Base-by-base conservation (phyloP, 164 flowering plant species). In the Stephania japonica region DNA sequence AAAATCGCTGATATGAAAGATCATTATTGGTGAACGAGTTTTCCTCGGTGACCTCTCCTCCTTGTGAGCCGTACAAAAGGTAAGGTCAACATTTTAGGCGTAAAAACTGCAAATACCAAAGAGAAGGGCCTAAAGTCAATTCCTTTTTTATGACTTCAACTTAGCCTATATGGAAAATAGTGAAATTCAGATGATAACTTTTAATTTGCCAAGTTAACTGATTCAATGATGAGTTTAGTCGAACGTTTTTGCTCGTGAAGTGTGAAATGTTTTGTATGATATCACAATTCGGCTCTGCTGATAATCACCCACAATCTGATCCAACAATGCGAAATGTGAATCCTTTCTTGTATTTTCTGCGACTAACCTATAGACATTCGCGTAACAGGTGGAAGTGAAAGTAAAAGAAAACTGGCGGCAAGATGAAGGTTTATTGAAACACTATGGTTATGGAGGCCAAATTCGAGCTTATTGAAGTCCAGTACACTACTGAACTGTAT, bases 341-440 rank as follows among this genome's bases (percentile, higher is more conserved):
- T 6, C 21, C 62, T 56, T 14, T 14, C n/a, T 56, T 68, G 27
- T 38, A 10, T 26, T 41, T 25, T 68, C 32, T 41, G 26, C 41
- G 25, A 65, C 24, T 43, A 68, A 38, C 26, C 25, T 27, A 53
- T 53, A 65, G 13, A 13, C 65, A 18, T 70, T 70, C 44, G 14
- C 64, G 16, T 16, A 68, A 78, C 87, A 93, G 99, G 80, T 96
- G 50, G 92, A 90, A 82, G 98, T 96, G 72, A 92, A 86, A 80
- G 92, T 96, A 42, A 92, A 87, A 77, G 97, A 86, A 70, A 91
- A 93, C 61, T 96, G 98, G 98, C 81, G 98, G 76, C 92, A 93
- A 86, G 93, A 96, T 72, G 99, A 90, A 84, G 91, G 85, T 69
- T 92, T 93, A 26, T 78, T 96, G 70, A 93, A 88, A 78, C n/a